Percentiles rank a stretch among this genome's conserved stretches.
phyloP scores from a whole-genome alignment of 169 alveolate genomes.

The Sarcocystis neurona region DNA sequence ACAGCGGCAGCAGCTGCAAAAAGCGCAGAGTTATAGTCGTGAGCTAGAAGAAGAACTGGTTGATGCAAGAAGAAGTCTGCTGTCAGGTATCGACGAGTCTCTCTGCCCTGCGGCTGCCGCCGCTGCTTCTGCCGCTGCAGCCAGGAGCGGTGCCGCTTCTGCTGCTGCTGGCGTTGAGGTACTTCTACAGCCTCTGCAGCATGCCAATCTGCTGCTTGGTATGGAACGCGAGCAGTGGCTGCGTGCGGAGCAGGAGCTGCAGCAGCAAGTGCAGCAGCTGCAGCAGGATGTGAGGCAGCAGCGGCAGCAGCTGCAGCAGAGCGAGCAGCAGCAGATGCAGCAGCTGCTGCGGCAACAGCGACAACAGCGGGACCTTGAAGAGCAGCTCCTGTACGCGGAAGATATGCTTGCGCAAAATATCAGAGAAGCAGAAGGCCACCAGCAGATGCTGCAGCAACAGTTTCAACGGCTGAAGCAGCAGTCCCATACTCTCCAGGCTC shows the following conservation, averaged over 20 bases:
- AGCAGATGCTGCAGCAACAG: no score
- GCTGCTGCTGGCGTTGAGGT: background rate
- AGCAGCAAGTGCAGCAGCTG: background rate
- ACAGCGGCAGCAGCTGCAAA: background rate
- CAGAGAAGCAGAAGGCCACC: no score
- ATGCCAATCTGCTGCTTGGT: background rate
- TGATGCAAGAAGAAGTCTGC: background rate
- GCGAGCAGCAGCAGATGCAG: background rate
- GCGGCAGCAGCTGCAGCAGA: background rate
- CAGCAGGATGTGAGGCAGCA: no score
- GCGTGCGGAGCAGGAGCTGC: background rate
- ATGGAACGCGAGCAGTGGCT: conserved; percentile 13
- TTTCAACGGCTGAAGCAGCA: no score
- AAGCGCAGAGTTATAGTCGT: background rate
- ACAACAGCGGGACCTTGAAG: no score
- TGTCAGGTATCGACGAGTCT: no score
- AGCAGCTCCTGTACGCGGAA: no score
- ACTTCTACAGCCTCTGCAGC: background rate
- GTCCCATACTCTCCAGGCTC: no score
- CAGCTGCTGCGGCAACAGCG: no score
- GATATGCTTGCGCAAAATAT: no score
- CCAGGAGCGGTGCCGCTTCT: background rate
- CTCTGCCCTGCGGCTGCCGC: conserved; percentile 3
- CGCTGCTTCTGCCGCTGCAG: background rate
- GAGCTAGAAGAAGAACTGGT: background rate